Evolutionary conservation across 1,284 basidiomycete species (phyloP), one percentile per base, ranked within the genome.

Genomic region (Rhodotorula sp.): DNA sequence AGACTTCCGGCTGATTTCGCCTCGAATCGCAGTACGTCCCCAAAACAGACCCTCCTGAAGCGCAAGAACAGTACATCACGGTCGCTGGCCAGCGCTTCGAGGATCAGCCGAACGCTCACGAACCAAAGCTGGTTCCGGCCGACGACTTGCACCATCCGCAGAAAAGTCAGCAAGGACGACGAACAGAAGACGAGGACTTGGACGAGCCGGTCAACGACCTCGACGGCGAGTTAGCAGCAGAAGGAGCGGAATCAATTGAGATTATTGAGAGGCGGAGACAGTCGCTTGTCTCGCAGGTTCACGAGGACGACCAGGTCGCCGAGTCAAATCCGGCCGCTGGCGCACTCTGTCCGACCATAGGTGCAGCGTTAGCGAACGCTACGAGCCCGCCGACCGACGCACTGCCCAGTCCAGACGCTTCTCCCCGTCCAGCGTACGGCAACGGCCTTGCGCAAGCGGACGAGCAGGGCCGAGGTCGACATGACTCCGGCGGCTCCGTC

Each of bases 21-120:
- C 17, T 1, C 39, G 30, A 17, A 11, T 44, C 52, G 30, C 67
- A 71, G 71, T 70, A 60, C 57, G 71, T 72, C 13, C 70, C 71
- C 2, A 34, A 75, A 47, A 69, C 62, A 13, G 74, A 72, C 11
- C 71, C 72, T 15, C 75, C 67, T 4, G 52, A 47, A 34, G 70
- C 70, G 39, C 56, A 74, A 2, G 71, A 65, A 32, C 27, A 68
- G 11, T 70, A 73, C 29, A 61, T 73, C 53, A 57, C 62, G 4
- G 73, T 73, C 24, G 63, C 64, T 1, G 64, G 71, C 17, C 47
- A 63, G 19, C 53, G 59, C 5, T 69, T 65, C 36, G 51, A 52
- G n/a, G 48, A 53, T 17, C 60, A 53, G 51, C 51, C 13, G 29
- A 13, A 53, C 19, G 32, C 36, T 19, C 49, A 34, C 9, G 34